Percentiles rank a stretch among this genome's conserved stretches.
phyloP scores from a whole-genome alignment of 768 basidiomycete genomes.

The Boletus vinaceobasis region DNA sequence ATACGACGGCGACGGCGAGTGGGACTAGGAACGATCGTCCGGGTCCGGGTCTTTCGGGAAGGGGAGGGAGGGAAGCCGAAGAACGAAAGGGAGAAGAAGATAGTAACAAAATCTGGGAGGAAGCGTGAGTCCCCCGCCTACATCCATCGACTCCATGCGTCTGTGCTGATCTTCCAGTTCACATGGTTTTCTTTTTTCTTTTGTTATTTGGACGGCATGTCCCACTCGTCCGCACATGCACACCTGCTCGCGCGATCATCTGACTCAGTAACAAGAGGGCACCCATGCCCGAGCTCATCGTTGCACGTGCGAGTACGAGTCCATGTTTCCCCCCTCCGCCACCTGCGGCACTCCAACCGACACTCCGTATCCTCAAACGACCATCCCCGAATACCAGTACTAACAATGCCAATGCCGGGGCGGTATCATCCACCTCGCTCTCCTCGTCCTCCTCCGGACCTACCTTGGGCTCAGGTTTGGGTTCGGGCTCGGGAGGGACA shows the following conservation, averaged over 20 bases:
- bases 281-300: constrained; percentile 67
- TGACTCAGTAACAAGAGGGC: constrained; percentile 50
- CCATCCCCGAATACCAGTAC: constrained; percentile 34
- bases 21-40: neutral
- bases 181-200: neutral
- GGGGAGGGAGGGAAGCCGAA: neutral
- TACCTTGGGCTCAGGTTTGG: neutral
- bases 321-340: constrained; percentile 46
- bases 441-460: constrained; percentile 16
- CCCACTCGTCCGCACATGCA: neutral
- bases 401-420: neutral
- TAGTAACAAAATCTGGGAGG: constrained; percentile 60
- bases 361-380: constrained; percentile 72
- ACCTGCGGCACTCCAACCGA: constrained; percentile 54
- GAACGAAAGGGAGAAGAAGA: constrained; percentile 10
- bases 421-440: neutral
- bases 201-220: neutral
- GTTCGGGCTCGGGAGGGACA: constrained; percentile 2
- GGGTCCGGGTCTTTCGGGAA: neutral
- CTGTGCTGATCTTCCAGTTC: constrained; percentile 14
- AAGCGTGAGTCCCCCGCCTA: constrained; percentile 52
- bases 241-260: neutral
- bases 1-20: neutral
- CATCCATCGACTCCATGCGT: neutral
- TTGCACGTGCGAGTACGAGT: constrained; percentile 38